Evolutionary conservation across 805 yeast genomes (phyloP), one percentile per base, ranked within the genome.

Genomic region (Metschnikowia lachancei): DNA sequence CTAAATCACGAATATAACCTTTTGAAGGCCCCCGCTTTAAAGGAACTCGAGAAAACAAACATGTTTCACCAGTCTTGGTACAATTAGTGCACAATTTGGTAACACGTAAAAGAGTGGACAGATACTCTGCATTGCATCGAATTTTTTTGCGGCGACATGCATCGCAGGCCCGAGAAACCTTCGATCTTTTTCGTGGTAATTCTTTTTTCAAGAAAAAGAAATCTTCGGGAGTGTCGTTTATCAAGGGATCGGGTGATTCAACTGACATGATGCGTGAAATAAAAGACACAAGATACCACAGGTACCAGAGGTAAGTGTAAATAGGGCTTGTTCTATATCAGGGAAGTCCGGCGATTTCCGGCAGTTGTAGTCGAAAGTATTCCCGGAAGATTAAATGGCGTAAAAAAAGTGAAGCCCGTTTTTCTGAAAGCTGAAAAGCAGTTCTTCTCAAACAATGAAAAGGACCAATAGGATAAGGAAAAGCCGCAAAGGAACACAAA

Each of bases 91-190:
- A 86, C 1, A 72, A 62, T 49, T 73, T 74, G 31, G 75, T 66
- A n/a, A 81, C 75, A 9, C 68, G 66, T 54, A 67, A 76, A 16
- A 77, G 70, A 4, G 72, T 64, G 10, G 65, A 39, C 42, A 71
- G 70, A 47, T 76, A 74, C 20, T 74, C 74, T 18, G 86, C 88
- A 60, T 85, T 82, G 65, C 95, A 86, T 45, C 80, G 73, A 18
- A 85, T 75, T 60, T 86, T 86, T 62, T 85, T 84, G 38, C 85
- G 72, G 31, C 94, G 74, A 62, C 94, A 86, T 45, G 83, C 82
- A 61, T 86, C 95, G 61, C 95, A 86, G 1, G 92, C 94, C 43
- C 95, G 64, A 1, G 90, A 83, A 0, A 85, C 89, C 60, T 86
- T 86, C 8, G 85, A 75, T 46, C 91, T 57, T 57, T 84, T 83